Evolutionary conservation across 2,329 filamentous ascomycete species (phyloP).

Genomic region (Diaporthe citrichinensis): DNA sequence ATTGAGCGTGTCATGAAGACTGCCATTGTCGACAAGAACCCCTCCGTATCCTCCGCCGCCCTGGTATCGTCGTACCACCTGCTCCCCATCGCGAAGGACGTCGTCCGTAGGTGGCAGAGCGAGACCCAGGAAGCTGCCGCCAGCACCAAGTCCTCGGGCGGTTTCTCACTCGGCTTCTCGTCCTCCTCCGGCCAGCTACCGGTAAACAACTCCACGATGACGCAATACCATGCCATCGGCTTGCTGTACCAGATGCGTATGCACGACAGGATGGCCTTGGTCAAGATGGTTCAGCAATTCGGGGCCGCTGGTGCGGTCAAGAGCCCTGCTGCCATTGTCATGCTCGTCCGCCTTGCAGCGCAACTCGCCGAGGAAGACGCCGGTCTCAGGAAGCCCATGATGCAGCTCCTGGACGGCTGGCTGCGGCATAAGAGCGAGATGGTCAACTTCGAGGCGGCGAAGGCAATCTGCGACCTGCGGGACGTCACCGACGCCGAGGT

Average conservation of each 20-base stretch:
- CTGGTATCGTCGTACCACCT: constrained; percentile 98
- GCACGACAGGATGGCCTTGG: constrained; percentile 97
- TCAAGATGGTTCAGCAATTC: constrained; percentile 99
- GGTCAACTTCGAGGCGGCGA: constrained; percentile 99
- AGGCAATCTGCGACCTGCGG: constrained; percentile 95
- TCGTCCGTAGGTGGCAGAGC: constrained; percentile 97
- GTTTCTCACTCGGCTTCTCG: constrained; percentile 94
- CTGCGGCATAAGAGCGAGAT: constrained; percentile 98
- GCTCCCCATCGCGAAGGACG: constrained; percentile 93
- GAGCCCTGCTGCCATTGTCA: constrained; percentile 91
- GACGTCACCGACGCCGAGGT: constrained; percentile 95
- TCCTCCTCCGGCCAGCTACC: constrained; percentile 80
- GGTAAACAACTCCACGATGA: constrained; percentile 97
- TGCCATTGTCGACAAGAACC: constrained; percentile 98
- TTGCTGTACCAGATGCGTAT: constrained; percentile 97
- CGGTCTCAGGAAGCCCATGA: constrained; percentile 93
- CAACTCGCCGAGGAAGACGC: constrained; percentile 95
- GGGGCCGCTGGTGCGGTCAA: constrained; percentile 92
- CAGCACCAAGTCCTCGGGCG: constrained; percentile 87
- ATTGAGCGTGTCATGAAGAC: constrained; percentile 99
- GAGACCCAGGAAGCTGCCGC: constrained; percentile 98
- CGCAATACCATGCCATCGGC: constrained; percentile 98
- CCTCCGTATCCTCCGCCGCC: constrained; percentile 95
- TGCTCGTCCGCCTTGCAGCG: constrained; percentile 92
- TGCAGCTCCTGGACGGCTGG: constrained; percentile 96